Percentiles rank a stretch among this genome's conserved stretches.
phyloP scores from a whole-genome alignment of 768 basidiomycete species.

The Fibroporia radiculosa region DNA sequence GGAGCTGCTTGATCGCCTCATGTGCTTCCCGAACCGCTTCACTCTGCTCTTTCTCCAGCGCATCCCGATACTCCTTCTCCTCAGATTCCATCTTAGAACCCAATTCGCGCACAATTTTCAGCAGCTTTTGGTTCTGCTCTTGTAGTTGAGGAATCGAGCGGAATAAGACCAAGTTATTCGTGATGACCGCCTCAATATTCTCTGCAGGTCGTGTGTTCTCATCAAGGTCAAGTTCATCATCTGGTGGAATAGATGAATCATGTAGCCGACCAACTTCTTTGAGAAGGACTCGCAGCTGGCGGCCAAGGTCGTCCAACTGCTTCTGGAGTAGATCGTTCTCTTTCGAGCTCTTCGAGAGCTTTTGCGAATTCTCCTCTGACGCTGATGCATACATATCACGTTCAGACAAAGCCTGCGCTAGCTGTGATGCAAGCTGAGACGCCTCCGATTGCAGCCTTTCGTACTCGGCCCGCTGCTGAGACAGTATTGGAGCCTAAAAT shows the following conservation, averaged over 20 bases:
- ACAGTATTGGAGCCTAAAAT: conserved; percentile 76
- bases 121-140: conserved; percentile 83
- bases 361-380: conserved; percentile 56
- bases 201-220: conserved; percentile 39
- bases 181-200: conserved; percentile 74
- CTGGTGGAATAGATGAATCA: conserved; percentile 73
- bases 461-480: conserved; percentile 86
- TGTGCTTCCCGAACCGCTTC: conserved; percentile 85
- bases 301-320: conserved; percentile 76
- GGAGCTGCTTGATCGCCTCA: conserved; percentile 74
- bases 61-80: conserved; percentile 67
- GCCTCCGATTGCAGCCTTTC: conserved; percentile 77
- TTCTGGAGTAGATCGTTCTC: conserved; percentile 66
- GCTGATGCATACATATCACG: conserved; percentile 56
- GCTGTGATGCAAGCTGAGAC: conserved; percentile 70
- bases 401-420: conserved; percentile 65
- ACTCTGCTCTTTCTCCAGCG: conserved; percentile 64
- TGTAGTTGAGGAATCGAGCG: conserved; percentile 74
- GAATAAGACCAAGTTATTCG: conserved; percentile 85
- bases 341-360: conserved; percentile 44
- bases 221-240: conserved; percentile 45
- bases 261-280: conserved; percentile 77
- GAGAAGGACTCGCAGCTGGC: conserved; percentile 74
- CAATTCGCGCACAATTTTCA: conserved; percentile 77
- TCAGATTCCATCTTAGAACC: conserved; percentile 80